Evolutionary conservation across 176 grass and related monocot species (phyloP), one percentile per base, ranked within the genome.

Genomic region (Triticum timopheevii): DNA sequence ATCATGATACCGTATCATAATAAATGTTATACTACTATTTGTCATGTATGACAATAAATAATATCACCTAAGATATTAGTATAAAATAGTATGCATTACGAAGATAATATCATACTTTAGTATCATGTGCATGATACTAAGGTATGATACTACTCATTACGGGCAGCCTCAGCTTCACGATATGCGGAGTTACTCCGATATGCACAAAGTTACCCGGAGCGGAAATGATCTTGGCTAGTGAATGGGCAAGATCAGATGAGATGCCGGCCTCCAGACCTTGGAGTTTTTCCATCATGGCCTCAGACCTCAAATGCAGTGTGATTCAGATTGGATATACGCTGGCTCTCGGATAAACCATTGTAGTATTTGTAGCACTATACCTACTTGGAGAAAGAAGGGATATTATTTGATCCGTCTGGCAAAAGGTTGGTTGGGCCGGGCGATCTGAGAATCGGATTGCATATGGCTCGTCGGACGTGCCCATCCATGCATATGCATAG

Each of bases 321-420:
- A 58, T 20, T 58, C 17, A 3, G 16, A 56, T 33, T 22, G 28
- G 74, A 54, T 33, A 3, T 52, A 31, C 19, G 16, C 45, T 54
- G 44, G 24, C 73, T 20, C 25, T 31, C 4, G 45, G 23, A 33
- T 19, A 7, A 33, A 22, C 16, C 74, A 56, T 28, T 77, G 47
- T 20, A 36, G 35, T 36, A 76, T 76, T 76, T 76, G 73, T 6
- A 20, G 74, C 74, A 34, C 74, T 34, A 56, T 77, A 34, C 47
- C 47, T 77, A 56, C 25, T 77, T 77, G 74, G 47, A 77, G 74
- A 56, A 77, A 77, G 73, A 76, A 77, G 1, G 25, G 8, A 22
- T 34, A 76, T 22, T 7, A 54, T 38, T 27, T 17, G 8, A 52
- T 19, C 70, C 44, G 15, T 13, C 1, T 25, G 44, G 44, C 44